Evolutionary conservation across 2,329 filamentous ascomycete genomes (phyloP), one percentile per base, ranked within the genome.

Genomic region (Pyrenophora tritici-repentis): DNA sequence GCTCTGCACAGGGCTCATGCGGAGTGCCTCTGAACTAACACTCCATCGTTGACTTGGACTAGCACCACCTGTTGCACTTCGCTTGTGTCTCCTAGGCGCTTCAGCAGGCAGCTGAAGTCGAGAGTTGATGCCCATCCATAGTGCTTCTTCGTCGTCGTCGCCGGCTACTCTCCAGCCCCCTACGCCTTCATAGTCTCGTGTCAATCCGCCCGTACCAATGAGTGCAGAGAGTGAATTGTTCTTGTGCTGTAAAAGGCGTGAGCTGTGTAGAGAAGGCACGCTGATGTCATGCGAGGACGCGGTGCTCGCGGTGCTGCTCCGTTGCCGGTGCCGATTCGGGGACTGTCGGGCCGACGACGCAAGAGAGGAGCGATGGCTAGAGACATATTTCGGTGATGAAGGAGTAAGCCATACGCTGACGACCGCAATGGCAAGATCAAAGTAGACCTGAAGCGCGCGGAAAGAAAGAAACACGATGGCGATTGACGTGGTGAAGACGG

Each of bases 51-150:
- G 62, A 6, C 55, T 62, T 35, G 61, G 67, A 14, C 56, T 72
- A 12, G 56, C 58, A 3, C 66, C 68, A 5, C 67, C 71, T 8
- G 72, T 74, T 29, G 71, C 50, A 10, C 65, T 65, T 12, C 73
- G 51, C 24, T 60, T 62, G 38, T 75, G 72, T 17, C 70, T 61
- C 17, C 62, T 58, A 10, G 67, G 63, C n/a, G 56, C 33, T 8
- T 61, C 63, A 13, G 66, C 60, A 3, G 75, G 74, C 1, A 77
- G 55, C 45, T 76, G 70, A 1, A 77, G 63, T 12, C 75, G 56
- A n/a, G 69, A 71, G 46, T 77, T 77, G 57, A 77, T 75, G 47
- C 70, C 68, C 60, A 77, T 73, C 75, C 75, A 78, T 10, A 75
- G 43, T 2, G 74, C 75, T 56, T 77, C 75, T 36, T 78, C 75